These are phyloP conservation scores for Crinitomyces ghanaensis DNA, from an alignment of 805 yeast species.

Conservation along the genomic window DNA sequence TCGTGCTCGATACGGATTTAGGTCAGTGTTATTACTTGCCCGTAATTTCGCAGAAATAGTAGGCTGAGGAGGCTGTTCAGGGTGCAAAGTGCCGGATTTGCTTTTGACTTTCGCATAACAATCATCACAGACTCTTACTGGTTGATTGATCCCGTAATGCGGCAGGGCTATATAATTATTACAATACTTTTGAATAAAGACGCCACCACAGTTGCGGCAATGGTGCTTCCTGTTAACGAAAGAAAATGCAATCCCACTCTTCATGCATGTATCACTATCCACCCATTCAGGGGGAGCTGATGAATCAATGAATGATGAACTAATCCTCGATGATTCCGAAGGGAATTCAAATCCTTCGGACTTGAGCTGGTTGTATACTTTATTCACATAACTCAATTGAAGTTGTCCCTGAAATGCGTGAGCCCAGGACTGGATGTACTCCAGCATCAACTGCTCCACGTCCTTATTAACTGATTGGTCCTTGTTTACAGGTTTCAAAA, in stretches of 20 bases:
- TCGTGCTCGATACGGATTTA: constrained; percentile 27
- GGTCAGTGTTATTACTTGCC: constrained; percentile 4
- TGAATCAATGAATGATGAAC: constrained; percentile 59
- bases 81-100: constrained; percentile 5
- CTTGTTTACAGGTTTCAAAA: constrained; percentile 26
- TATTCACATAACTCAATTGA: constrained; percentile 53
- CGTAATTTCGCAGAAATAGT: constrained; percentile 9
- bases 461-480: constrained; percentile 33
- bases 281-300: constrained; percentile 97
- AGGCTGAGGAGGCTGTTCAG: constrained; percentile 8
- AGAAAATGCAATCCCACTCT: constrained; percentile 70
- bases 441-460: constrained; percentile 51
- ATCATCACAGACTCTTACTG: constrained; percentile 89
- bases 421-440: constrained; percentile 67
- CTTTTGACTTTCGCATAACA: constrained; percentile 35
- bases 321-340: constrained; percentile 27
- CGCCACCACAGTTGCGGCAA: constrained; percentile 96
- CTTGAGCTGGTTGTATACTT: constrained; percentile 47
- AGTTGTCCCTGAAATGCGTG: constrained; percentile 56
- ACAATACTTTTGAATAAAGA: constrained; percentile 80
- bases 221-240: constrained; percentile 88
- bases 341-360: constrained; percentile 61
- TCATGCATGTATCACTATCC: constrained; percentile 92
- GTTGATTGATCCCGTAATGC: constrained; percentile 72
- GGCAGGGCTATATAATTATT: constrained; percentile 59